phyloP scores from a whole-genome alignment of 2,329 filamentous ascomycete genomes.

The Orbilia quercus region DNA sequence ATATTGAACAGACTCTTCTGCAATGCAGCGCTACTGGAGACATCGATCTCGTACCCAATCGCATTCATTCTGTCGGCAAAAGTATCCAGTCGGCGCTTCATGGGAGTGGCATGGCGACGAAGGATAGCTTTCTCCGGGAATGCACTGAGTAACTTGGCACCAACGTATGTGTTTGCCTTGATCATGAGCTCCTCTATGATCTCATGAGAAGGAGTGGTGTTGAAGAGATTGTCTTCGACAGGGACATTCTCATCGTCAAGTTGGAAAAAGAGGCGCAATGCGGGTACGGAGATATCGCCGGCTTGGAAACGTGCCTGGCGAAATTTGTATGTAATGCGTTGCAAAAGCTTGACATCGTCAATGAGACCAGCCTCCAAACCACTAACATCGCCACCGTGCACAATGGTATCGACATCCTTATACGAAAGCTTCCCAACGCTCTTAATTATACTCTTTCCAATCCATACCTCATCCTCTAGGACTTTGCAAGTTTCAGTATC shows the following conservation, averaged over 20 bases:
- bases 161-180: constrained; percentile 90
- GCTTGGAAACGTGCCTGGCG: constrained; percentile 86
- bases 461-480: constrained; percentile 87
- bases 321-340: constrained; percentile 87
- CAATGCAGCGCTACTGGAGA: constrained; percentile 85
- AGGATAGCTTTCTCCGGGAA: constrained; percentile 93
- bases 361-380: constrained; percentile 75
- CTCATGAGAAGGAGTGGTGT: constrained; percentile 87
- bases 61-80: constrained; percentile 93
- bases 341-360: constrained; percentile 75
- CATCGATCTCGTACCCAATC: constrained; percentile 89
- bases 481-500: constrained; percentile 82
- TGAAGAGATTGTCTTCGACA: constrained; percentile 94
- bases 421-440: constrained; percentile 87
- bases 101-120: constrained; percentile 85
- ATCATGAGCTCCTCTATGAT: constrained; percentile 94
- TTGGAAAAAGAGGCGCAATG: constrained; percentile 89
- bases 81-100: constrained; percentile 85
- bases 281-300: constrained; percentile 80
- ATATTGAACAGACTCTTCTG: constrained; percentile 97
- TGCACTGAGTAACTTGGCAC: constrained; percentile 80
- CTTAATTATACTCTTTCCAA: constrained; percentile 93
- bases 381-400: constrained; percentile 73
- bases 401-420: constrained; percentile 83
- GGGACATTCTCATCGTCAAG: constrained; percentile 98